Evolutionary conservation across 2,329 filamentous ascomycete genomes (phyloP).

Genomic region (Diaporthe citri): DNA sequence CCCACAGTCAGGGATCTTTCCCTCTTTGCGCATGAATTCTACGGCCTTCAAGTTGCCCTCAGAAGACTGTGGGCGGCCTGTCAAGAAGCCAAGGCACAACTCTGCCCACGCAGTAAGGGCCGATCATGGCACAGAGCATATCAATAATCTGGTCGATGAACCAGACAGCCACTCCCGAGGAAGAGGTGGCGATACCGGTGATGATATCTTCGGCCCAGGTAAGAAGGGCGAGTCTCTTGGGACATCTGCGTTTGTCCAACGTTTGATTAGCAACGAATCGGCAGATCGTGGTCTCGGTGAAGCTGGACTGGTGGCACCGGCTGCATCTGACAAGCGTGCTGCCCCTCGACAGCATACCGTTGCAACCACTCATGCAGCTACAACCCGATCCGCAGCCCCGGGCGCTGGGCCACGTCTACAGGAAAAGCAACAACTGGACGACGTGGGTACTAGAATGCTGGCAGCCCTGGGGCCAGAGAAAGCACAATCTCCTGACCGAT

Average conservation of each 20-base stretch:
- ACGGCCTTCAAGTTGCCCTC: not conserved
- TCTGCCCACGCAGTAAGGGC: not conserved
- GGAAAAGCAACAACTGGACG: not conserved
- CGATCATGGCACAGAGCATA: too few relatives aligned
- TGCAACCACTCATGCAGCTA: not conserved
- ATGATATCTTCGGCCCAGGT: conserved; percentile 14
- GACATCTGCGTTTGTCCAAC: not conserved
- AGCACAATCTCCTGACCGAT: too few relatives aligned
- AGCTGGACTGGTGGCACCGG: not conserved
- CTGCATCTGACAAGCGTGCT: not conserved
- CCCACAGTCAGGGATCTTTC: too few relatives aligned
- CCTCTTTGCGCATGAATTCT: not conserved
- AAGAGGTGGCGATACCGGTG: not conserved
- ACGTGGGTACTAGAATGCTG: not conserved
- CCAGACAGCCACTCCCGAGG: not conserved
- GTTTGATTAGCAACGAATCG: not conserved
- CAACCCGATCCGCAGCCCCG: not conserved
- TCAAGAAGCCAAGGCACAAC: conserved; percentile 14
- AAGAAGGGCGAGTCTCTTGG: not conserved
- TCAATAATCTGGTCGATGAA: not conserved
- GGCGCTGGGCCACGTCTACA: not conserved
- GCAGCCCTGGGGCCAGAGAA: conserved; percentile 3
- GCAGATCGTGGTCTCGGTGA: not conserved
- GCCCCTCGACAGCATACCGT: too few relatives aligned
- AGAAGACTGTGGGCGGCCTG: not conserved